These are phyloP conservation scores for Lojkania enalia DNA, from an alignment of 2,329 filamentous ascomycete species.

Conservation along the genomic window DNA sequence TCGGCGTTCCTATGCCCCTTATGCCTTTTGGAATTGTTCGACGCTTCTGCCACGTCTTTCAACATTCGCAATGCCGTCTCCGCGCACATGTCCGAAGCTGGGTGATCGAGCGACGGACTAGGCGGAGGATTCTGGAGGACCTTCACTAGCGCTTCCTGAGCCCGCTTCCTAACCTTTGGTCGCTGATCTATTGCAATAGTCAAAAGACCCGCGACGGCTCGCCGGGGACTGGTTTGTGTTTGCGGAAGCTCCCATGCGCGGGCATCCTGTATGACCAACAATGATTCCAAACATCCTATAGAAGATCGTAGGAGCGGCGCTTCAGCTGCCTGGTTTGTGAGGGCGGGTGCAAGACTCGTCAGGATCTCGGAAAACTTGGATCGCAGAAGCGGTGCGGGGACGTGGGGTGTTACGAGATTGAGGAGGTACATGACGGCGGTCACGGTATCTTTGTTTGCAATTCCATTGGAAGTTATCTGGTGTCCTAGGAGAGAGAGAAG, in stretches of 20 bases:
- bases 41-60: conserved; percentile 71
- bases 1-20: conserved; percentile 57
- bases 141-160: conserved; percentile 83
- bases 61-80: conserved; percentile 84
- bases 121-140: conserved; percentile 85
- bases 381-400: conserved; percentile 83
- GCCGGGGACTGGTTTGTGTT: conserved; percentile 79
- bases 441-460: conserved; percentile 78
- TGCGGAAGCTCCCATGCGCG: conserved; percentile 85
- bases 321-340: conserved; percentile 79
- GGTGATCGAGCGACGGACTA: conserved; percentile 90
- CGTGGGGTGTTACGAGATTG: conserved; percentile 84
- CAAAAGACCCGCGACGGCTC: conserved; percentile 84
- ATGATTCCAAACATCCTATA: conserved; percentile 90
- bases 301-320: conserved; percentile 83
- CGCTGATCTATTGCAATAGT: conserved; percentile 82
- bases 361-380: conserved; percentile 96
- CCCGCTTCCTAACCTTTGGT: conserved; percentile 91
- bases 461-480: conserved; percentile 66
- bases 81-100: conserved; percentile 93
- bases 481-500: conserved; percentile 84
- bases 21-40: conserved; percentile 70
- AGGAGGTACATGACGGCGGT: conserved; percentile 92
- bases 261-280: conserved; percentile 85
- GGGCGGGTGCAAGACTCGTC: conserved; percentile 78